Evolutionary conservation across 2,329 filamentous ascomycete genomes (phyloP), one percentile per base, ranked within the genome.

Genomic region (Macrophomina tecta): DNA sequence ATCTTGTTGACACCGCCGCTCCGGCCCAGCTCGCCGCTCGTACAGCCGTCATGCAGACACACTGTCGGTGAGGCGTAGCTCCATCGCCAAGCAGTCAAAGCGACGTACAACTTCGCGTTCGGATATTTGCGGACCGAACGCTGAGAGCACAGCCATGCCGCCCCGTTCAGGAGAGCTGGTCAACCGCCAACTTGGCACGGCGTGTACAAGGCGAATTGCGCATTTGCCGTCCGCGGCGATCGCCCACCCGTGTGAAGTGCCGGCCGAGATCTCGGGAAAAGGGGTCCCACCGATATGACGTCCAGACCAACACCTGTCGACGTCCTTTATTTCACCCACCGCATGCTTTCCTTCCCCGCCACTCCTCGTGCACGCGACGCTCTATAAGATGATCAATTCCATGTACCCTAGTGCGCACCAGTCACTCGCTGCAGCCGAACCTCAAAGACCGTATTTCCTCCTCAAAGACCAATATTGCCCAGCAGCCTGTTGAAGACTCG

Each of bases 401-500:
- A 42, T 28, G 16, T 58, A 58, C 18, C 36, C 2, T 8, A 61
- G 18, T 4, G 40, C 23, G 14, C 18, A 32, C 23, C 23, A 14
- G 11, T 18, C 38, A 7, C 42, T 40, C 4, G 34, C 9, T 61
- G 42, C 28, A 23, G 56, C 14, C 56, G 42, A 28, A 61, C 40
- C 40, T 61, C 56, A 60, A 34, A 60, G 40, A 12, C 28, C 28
- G 51, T 60, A n/a, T 61, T 46, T 12, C 28, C 16, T n/a, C 42
- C 34, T 18, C 18, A 18, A 23, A 28, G 56, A 40, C 14, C 34
- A 61, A 34, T 46, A 61, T 14, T 48, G 40, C 34, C 28, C 7
- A 61, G 23, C 23, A 23, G 34, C 42, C 56, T 61, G 56, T 61
- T 61, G 56, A 61, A 61, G 56, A 30, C 12, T 23, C 23, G 2